phyloP scores from a whole-genome alignment of 2,329 filamentous ascomycete genomes.

The Aspergillus ochraceoroseus region DNA sequence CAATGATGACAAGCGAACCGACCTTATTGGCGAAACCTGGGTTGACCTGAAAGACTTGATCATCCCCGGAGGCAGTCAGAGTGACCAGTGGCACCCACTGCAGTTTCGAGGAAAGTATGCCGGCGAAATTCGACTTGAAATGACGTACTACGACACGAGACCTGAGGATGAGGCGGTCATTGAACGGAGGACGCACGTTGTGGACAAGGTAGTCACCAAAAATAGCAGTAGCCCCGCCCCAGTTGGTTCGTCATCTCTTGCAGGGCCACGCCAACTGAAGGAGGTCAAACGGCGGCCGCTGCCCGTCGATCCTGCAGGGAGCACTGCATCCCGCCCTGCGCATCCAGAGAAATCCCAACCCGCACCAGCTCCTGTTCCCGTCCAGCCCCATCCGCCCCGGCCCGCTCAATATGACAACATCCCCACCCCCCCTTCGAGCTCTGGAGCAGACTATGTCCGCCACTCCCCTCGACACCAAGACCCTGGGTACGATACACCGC shows the following conservation, averaged over 20 bases:
- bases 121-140: conserved; percentile 87
- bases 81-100: conserved; percentile 84
- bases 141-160: conserved; percentile 90
- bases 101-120: conserved; percentile 91
- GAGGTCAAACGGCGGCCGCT: conserved; percentile 78
- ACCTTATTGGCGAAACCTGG: conserved; percentile 92
- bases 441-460: conserved; percentile 64
- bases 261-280: conserved; percentile 51
- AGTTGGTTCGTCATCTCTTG: conserved; percentile 28
- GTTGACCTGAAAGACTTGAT: conserved; percentile 77
- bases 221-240: conserved; percentile 18
- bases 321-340: conserved; percentile 46
- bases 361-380: conserved; percentile 34
- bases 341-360: conserved; percentile 28
- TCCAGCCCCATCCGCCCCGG: conserved; percentile 27
- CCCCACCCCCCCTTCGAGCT: conserved; percentile 40
- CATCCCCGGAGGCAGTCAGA: conserved; percentile 82
- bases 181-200: conserved; percentile 50
- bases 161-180: conserved; percentile 68
- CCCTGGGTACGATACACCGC: conserved; percentile 48
- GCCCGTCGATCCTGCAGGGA: conserved; percentile 66
- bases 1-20: conserved; percentile 97
- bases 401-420: conserved; percentile 28
- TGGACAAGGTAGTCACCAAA: conserved; percentile 36
- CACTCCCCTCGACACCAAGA: conserved; percentile 60